These are phyloP conservation scores for Mrakia gelida DNA, from an alignment of 768 basidiomycete species.

Conservation along the genomic window DNA sequence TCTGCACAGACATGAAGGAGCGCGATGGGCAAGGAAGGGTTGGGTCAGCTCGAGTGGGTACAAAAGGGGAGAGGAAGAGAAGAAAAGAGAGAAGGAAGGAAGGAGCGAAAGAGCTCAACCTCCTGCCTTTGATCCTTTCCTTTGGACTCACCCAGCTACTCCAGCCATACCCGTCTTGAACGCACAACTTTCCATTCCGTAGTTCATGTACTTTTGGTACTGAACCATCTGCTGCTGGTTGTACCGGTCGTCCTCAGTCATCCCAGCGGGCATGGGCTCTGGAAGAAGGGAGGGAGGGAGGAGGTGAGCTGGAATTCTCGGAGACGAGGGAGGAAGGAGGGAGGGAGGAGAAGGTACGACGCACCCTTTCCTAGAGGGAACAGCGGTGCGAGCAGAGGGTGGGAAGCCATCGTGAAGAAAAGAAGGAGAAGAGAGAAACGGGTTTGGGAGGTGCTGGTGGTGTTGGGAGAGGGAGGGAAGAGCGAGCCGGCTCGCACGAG, in stretches of 20 bases:
- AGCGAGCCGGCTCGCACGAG: background rate
- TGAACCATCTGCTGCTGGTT: constrained; percentile 66
- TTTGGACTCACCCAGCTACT: constrained; percentile 57
- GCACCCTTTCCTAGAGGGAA: constrained; percentile 18
- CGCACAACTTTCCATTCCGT: constrained; percentile 80
- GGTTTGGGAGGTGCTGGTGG: background rate
- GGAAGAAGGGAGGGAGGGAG: background rate
- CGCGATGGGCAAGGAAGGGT: background rate
- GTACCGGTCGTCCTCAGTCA: constrained; percentile 71
- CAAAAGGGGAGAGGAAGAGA: background rate
- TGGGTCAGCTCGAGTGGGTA: background rate
- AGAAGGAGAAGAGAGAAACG: background rate
- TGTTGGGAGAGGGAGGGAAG: background rate
- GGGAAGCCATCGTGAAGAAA: constrained; percentile 2
- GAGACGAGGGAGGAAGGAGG: background rate
- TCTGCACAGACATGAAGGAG: constrained; percentile 39
- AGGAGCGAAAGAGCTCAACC: background rate
- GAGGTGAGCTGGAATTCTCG: background rate
- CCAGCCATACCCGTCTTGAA: constrained; percentile 77
- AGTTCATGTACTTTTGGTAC: constrained; percentile 65
- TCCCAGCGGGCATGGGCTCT: constrained; percentile 63
- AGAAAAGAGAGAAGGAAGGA: background rate
- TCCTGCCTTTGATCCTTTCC: background rate
- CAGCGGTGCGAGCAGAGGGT: constrained; percentile 20
- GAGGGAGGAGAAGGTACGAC: background rate